Base-by-base conservation (phyloP, 2,329 filamentous ascomycete genomes). In the Lasiodiplodia theobromae region DNA sequence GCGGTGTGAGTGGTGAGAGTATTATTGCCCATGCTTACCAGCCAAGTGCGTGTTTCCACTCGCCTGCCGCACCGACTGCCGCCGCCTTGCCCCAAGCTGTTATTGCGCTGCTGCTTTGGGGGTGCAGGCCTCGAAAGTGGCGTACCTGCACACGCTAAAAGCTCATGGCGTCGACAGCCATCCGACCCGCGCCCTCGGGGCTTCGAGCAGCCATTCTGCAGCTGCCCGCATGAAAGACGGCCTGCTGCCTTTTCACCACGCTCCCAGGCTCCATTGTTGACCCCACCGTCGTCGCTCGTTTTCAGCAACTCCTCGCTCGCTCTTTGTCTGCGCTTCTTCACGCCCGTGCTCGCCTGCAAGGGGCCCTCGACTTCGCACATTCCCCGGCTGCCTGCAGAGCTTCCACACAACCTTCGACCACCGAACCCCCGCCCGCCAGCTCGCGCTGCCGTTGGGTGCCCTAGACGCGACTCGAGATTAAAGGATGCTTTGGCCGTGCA, bases 101-200 rank as follows among this genome's bases (percentile, higher is more conserved):
- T 66, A 66, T 66, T 56, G 51, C 49, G 40, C 52, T 54, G 49
- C 63, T 56, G 51, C 49, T 66, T 66, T 56, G 34, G 63, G 47
- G 52, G 63, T 21, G 40, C 28, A 23, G 44, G 28, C 44, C 28
- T 65, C 28, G 23, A 37, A 31, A n/a, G 63, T 54, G 63, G 63
- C 49, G 49, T 28, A 31, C 44, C 60, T 52, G 60, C 31, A 52
- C 47, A 49, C 60, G 51, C 49, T 54, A 66, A 25, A 56, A 21
- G 31, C 63, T 56, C 52, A 66, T 49, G 62, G 51, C 57, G 38
- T 21, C 23, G 57, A 60, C 57, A 47, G 57, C 38, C 58, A 44
- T 37, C 40, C 47, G 21, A 37, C n/a, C 58, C 58, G 51, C 58
- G 28, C 58, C 23, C 23, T 12, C 57, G 57, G 57, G 38, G 57